Conservation (phyloP, 306 rosid genomes). For the Medicago arabica region DNA sequence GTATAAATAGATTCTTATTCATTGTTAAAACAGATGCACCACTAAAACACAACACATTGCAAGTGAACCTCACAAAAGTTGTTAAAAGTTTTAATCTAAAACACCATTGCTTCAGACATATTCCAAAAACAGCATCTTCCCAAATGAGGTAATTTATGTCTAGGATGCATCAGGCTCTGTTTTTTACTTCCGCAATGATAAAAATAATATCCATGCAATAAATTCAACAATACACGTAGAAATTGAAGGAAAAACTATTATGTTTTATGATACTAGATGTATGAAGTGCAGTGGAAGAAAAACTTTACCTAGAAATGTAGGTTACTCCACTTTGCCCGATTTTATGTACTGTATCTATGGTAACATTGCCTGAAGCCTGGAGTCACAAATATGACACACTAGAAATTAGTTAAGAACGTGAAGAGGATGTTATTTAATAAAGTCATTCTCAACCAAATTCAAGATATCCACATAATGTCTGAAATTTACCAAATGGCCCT, state of each 20-base stretch:
- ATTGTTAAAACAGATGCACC: no score
- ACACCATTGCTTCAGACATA: not conserved
- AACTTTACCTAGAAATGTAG: conserved; percentile 83
- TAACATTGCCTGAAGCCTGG: conserved; percentile 94
- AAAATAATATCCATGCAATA: not conserved
- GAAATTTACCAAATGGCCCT: no score
- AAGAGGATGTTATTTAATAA: not conserved
- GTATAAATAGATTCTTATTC: no score
- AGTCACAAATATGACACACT: conserved; percentile 25
- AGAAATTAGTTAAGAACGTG: conserved; percentile 18
- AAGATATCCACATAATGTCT: no score
- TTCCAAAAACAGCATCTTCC: not conserved
- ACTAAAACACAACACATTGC: no score
- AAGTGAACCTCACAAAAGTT: no score
- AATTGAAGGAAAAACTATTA: conserved; percentile 16
- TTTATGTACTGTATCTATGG: conserved; percentile 68
- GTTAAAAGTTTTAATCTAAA: no score
- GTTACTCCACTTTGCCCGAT: conserved; percentile 93
- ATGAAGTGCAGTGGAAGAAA: conserved; percentile 31
- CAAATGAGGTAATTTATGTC: conserved; percentile 5
- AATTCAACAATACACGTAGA: conserved; percentile 10
- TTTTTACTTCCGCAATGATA: conserved; percentile 16
- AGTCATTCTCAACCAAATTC: conserved; percentile 17
- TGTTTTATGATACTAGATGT: not conserved
- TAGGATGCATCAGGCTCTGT: not conserved